phyloP scores from a whole-genome alignment of 768 basidiomycete genomes.

The Suillus lakei region DNA sequence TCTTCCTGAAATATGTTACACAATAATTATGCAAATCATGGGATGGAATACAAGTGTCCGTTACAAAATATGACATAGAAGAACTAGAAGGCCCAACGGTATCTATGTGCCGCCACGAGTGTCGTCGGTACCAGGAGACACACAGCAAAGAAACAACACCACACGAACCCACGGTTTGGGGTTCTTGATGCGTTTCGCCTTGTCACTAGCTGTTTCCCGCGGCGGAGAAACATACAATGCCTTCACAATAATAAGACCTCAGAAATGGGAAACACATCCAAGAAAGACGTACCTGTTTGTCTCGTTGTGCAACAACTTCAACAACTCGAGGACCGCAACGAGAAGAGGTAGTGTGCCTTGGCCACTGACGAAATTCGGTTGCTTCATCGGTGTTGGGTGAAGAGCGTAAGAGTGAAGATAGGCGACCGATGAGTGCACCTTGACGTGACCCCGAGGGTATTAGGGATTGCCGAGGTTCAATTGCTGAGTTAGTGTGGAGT shows the following conservation, averaged over 20 bases:
- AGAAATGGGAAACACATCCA: not conserved
- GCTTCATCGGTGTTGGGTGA: not conserved
- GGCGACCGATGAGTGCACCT: not conserved
- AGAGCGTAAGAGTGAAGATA: not conserved
- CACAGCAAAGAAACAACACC: not conserved
- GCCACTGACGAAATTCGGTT: not conserved
- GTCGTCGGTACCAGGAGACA: not conserved
- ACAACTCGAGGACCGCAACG: not conserved
- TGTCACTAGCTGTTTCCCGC: not conserved
- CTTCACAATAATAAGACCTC: not conserved
- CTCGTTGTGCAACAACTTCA: not conserved
- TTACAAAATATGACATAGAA: not conserved
- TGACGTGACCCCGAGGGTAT: not conserved
- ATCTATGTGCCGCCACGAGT: not conserved
- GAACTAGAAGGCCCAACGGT: not conserved
- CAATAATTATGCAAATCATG: not conserved
- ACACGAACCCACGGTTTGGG: not conserved
- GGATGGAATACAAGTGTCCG: not conserved
- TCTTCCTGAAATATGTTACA: not conserved
- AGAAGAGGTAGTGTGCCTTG: not conserved
- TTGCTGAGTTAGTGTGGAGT: not conserved
- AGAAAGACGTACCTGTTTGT: not conserved
- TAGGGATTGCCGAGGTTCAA: not conserved
- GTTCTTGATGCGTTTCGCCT: not conserved
- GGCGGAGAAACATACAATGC: not conserved